phyloP scores from a whole-genome alignment of 176 grass and related monocot species.

The Oryza nivara region DNA sequence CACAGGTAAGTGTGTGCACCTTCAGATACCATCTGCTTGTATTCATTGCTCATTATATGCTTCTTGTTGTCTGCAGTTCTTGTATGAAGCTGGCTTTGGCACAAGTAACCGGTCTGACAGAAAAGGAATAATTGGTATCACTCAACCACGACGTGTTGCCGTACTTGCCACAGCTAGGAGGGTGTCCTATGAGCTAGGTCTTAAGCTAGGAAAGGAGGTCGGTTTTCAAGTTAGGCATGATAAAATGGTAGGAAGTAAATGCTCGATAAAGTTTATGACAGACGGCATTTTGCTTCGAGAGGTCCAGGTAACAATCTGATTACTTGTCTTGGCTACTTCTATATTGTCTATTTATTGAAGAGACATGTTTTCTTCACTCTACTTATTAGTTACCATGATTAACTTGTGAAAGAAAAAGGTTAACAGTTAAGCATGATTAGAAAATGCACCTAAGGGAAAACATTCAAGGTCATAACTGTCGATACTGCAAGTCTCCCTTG shows the following conservation, averaged over 20 bases:
- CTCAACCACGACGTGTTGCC: conserved; percentile 92
- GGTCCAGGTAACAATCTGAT: conserved; percentile 67
- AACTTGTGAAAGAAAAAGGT: conserved; percentile 25
- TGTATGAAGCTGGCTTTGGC: conserved; percentile 96
- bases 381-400: conserved; percentile 12
- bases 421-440: conserved; percentile 9
- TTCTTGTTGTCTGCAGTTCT: conserved; percentile 58
- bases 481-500: conserved; percentile 9
- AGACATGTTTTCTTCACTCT: conserved; percentile 26
- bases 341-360: conserved; percentile 25
- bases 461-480: conserved; percentile 3
- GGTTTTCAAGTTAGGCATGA: conserved; percentile 99
- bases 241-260: conserved; percentile 75
- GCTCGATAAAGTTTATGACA: conserved; percentile 98
- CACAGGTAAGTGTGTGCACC: conserved; percentile 64
- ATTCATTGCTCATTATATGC: conserved; percentile 7
- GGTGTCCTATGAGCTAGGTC: conserved; percentile 89
- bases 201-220: conserved; percentile 78
- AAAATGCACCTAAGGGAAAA: conserved; percentile 15
- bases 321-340: conserved; percentile 41
- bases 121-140: conserved; percentile 95
- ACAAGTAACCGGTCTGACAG: conserved; percentile 72
- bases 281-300: conserved; percentile 98
- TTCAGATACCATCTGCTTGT: conserved; percentile 36
- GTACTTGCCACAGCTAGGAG: conserved; percentile 91